These are phyloP conservation scores for Phaeolepiota aurea DNA, from an alignment of 768 basidiomycete species.

Conservation along the genomic window DNA sequence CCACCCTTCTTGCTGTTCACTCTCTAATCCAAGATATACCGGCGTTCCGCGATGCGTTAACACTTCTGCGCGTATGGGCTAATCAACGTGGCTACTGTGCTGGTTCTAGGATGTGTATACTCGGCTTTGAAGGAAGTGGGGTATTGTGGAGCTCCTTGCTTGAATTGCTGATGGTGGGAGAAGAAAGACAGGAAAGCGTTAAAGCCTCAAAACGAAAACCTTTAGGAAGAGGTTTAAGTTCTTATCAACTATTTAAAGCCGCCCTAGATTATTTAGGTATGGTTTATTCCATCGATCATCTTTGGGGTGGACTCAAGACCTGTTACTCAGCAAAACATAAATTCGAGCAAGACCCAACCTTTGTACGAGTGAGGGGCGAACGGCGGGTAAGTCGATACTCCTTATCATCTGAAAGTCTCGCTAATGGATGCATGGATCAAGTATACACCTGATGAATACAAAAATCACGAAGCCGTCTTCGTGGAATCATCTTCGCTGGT, in stretches of 20 bases:
- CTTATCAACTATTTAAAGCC: constrained; percentile 85
- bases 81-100: constrained; percentile 74
- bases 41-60: constrained; percentile 64
- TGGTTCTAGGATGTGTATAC: constrained; percentile 45
- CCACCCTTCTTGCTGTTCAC: constrained; percentile 47
- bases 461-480: constrained; percentile 47
- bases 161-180: constrained; percentile 56
- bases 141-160: constrained; percentile 63
- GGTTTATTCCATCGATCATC: no score
- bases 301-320: no score
- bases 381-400: constrained; percentile 37
- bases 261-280: constrained; percentile 77
- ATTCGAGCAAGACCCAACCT: constrained; percentile 47
- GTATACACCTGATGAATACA: constrained; percentile 56
- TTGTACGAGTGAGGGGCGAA: constrained; percentile 46
- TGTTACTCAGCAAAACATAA: constrained; percentile 80
- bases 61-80: constrained; percentile 85
- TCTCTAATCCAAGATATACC: constrained; percentile 45
- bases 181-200: constrained; percentile 34
- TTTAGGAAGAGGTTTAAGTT: constrained; percentile 75
- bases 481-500: constrained; percentile 72
- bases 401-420: no score
- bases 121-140: constrained; percentile 65
- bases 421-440: no score
- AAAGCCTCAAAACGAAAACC: constrained; percentile 37